Evolutionary conservation across 2,329 filamentous ascomycete genomes (phyloP), one percentile per base, ranked within the genome.

Genomic region (Arthrobotrys conoides): DNA sequence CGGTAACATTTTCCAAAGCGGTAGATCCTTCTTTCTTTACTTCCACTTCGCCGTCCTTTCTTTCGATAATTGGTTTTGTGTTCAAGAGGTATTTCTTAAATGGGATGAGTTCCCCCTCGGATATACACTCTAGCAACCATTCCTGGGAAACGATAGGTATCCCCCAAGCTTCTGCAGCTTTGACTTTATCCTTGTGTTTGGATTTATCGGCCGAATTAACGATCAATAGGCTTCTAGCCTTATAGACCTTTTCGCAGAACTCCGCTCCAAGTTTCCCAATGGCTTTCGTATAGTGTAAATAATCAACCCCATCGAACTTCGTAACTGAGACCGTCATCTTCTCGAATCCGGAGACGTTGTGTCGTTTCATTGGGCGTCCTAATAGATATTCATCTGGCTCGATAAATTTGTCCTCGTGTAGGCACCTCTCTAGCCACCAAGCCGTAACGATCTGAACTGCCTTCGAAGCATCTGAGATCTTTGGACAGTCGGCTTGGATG

Each of bases 371-470:
- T 1, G 96, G 94, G 5, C 89, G 90, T 75, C 93, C 94, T 24
- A 96, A 88, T 48, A 92, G 87, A 83, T 96, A 90, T 3, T 89
- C 87, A 65, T 87, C 86, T 4, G 94, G 93, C 33, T 91, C 86
- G 57, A 93, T 87, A 81, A 95, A 89, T 27, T 85, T 86, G 84
- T 93, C 96, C 80, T 89, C 89, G 83, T 94, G 90, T 46, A 99
- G 86, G 83, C 95, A 98, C 59, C 90, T 90, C 85, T 99, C 96
- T 66, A 99, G 88, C 88, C 95, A 99, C 87, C 96, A 96, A 83
- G 97, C 94, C 10, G 94, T 98, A 36, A 97, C 90, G 14, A 87
- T 83, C 59, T 87, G 84, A 69, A 87, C 85, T 80, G 86, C 84
- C 5, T 71, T 71, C 22, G 81, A 79, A 61, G 82, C 82, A 80